These are phyloP conservation scores for Saururus chinensis DNA, from an alignment of 164 flowering plant species.

Conservation along the genomic window DNA sequence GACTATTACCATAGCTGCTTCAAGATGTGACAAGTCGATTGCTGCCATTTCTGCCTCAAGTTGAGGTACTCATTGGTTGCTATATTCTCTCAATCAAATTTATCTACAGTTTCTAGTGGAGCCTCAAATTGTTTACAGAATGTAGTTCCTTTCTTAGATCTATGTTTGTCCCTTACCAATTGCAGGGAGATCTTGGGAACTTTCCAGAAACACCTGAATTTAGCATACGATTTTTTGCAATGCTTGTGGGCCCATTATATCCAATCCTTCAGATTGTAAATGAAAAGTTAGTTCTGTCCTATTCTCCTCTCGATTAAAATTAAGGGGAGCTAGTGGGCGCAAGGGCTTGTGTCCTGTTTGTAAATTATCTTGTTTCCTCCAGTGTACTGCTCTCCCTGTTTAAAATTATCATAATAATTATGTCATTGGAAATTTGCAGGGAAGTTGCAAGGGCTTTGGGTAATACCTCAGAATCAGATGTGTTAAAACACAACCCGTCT, in stretches of 20 bases:
- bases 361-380: too few relatives aligned
- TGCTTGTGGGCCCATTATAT: constrained; percentile 90
- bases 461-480: constrained; percentile 43
- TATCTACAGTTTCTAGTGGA: neutral
- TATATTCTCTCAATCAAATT: too few relatives aligned
- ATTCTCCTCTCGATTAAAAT: neutral
- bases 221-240: constrained; percentile 65
- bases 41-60: constrained; percentile 70
- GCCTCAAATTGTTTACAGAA: neutral
- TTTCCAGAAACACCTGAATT: constrained; percentile 59
- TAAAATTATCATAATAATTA: neutral
- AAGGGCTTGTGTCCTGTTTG: neutral
- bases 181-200: constrained; percentile 62
- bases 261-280: constrained; percentile 63
- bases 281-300: constrained; percentile 50
- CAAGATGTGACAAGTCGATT: constrained; percentile 77
- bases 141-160: neutral
- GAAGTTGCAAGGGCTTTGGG: constrained; percentile 35
- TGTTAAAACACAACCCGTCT: constrained; percentile 34
- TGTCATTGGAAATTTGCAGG: constrained; percentile 21
- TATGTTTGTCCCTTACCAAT: neutral
- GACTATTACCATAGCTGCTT: constrained; percentile 54
- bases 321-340: neutral
- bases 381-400: neutral
- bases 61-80: constrained; percentile 50